Base-by-base conservation (phyloP, 495 filamentous ascomycete genomes). In the Penicillium malachiteum region DNA sequence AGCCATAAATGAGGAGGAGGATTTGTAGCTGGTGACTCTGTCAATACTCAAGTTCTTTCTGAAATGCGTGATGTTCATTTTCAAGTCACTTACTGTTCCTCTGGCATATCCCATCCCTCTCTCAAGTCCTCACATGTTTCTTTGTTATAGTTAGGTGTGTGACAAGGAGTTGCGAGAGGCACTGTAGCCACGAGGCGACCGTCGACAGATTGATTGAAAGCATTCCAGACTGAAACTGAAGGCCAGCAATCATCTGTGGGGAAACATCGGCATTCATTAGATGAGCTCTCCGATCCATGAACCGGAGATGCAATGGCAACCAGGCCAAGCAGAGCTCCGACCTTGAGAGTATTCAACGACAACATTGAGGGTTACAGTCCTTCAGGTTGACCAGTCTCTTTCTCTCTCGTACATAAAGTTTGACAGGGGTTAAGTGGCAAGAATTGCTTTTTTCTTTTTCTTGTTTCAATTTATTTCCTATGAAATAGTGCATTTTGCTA, bases 211-310 rank as follows among this genome's bases (percentile, higher is more conserved):
- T 62, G 38, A 45, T 82, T 82, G 18, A 83, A 67, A 1, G 48
- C 41, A 7, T 57, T 37, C 79, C 79, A 83, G 11, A 62, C 57
- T 1, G 53, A 30, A 2, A 35, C 42, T 5, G 71, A 62, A 3
- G 80, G 80, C 80, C 80, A 83, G 59, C 71, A 71, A 12, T 52
- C 13, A 42, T 83, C 78, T 2, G 63, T 66, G 0, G 76, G 76
- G 31, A 68, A 60, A 45, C 66, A 71, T 10, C 60, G 60, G 50
- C 70, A 73, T 13, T 43, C 35, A 5, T n/a, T 38, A 5, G 57
- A 16, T 18, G 51, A 46, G 33, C 33, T 38, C 7, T 39, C 42
- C 1, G 16, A 54, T 21, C 41, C 51, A 2, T 13, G 32, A 39
- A 31, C 16, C 31, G 33, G 6, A 18, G 42, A 32, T 16, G 18